phyloP scores from a whole-genome alignment of 371 early-diverging fungal genomes.

The Choanephora cucurbitarum region DNA sequence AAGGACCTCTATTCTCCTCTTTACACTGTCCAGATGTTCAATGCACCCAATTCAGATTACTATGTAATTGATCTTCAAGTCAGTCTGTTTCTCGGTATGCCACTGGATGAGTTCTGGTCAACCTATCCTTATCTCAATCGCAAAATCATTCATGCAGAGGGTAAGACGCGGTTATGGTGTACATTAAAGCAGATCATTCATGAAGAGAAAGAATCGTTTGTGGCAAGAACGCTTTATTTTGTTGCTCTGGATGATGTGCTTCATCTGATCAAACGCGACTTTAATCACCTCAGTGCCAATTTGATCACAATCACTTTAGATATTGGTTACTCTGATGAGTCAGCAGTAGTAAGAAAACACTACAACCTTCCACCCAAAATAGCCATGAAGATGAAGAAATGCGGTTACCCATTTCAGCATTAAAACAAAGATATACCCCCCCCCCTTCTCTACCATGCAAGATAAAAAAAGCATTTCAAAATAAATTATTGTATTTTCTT shows the following conservation, averaged over 20 bases:
- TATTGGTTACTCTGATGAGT: slow-evolving; percentile 30
- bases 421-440: slow-evolving; percentile 5
- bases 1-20: slow-evolving; percentile 43
- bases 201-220: slow-evolving; percentile 52
- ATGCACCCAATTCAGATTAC: slow-evolving; percentile 30
- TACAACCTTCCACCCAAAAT: slow-evolving; percentile 46
- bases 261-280: slow-evolving; percentile 60
- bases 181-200: slow-evolving; percentile 51
- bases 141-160: slow-evolving; percentile 13
- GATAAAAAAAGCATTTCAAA: not conserved
- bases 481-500: not conserved
- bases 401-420: slow-evolving; percentile 10
- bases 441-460: not conserved
- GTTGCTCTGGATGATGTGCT: slow-evolving; percentile 66
- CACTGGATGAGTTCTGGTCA: slow-evolving; percentile 45
- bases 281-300: slow-evolving; percentile 56
- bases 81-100: slow-evolving; percentile 56
- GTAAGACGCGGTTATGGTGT: slow-evolving; percentile 69
- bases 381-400: slow-evolving; percentile 47
- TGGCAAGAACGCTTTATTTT: slow-evolving; percentile 59
- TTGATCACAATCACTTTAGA: slow-evolving; percentile 71
- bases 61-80: slow-evolving; percentile 73
- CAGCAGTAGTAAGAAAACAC: slow-evolving; percentile 21
- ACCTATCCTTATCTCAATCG: slow-evolving; percentile 56
- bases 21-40: slow-evolving; percentile 60